Conservation (phyloP, 2,329 filamentous ascomycete species). For the Didymella pomorum region DNA sequence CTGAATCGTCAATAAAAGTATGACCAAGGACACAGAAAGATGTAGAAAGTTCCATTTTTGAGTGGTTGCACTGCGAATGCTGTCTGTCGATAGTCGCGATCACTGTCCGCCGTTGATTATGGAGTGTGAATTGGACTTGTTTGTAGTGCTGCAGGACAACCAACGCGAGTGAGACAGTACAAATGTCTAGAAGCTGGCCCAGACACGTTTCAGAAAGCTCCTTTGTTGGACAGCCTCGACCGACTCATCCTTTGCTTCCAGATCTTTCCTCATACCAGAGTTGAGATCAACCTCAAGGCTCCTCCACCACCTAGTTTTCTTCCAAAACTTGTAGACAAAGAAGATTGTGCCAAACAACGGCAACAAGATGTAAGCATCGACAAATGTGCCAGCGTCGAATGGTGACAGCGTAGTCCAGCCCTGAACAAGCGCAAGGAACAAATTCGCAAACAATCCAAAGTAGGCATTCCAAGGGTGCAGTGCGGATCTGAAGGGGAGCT, state of each 20-base stretch:
- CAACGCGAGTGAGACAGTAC: no score
- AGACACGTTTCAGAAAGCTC: constrained; percentile 26
- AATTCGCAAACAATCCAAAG: constrained; percentile 57
- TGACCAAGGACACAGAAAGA: no score
- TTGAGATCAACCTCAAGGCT: constrained; percentile 52
- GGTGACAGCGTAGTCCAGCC: constrained; percentile 63
- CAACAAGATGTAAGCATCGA: constrained; percentile 63
- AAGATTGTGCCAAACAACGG: constrained; percentile 60
- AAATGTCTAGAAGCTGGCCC: constrained; percentile 21
- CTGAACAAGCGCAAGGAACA: constrained; percentile 62
- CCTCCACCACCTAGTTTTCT: constrained; percentile 48
- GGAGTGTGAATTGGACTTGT: not conserved
- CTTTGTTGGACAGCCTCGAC: constrained; percentile 20
- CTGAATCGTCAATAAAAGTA: not conserved
- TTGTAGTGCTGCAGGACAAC: no score
- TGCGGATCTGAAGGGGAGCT: constrained; percentile 58
- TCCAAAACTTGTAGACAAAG: constrained; percentile 57
- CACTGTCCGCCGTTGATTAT: not conserved
- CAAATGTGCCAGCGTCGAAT: constrained; percentile 60
- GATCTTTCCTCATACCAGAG: constrained; percentile 47
- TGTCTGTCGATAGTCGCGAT: not conserved
- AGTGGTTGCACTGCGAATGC: not conserved
- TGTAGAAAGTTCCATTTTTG: not conserved
- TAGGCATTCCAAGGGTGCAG: constrained; percentile 62
- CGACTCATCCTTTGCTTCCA: constrained; percentile 41